Base-by-base conservation (phyloP, 495 filamentous ascomycete genomes). In the Mycothermus thermophilus region DNA sequence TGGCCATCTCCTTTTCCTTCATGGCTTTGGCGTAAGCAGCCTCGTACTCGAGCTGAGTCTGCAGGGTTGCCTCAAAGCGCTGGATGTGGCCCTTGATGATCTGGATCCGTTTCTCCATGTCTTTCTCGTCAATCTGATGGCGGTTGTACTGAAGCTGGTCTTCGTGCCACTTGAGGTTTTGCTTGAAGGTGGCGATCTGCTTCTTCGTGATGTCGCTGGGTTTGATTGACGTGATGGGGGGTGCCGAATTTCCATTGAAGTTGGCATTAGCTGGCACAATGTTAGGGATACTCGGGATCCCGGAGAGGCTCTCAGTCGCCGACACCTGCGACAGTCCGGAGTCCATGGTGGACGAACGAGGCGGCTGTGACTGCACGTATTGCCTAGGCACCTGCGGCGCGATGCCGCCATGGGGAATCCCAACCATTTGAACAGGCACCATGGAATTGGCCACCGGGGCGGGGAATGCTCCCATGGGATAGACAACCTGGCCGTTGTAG, bases 61-160 rank as follows among this genome's bases (percentile, higher is more conserved):
- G 43, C 26, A 53, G 42, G 5, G 37, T 54, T 20, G 43, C 20
- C 45, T 67, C 61, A 27, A 69, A 69, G 4, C 43, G 37, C 17
- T 42, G 38, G 18, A 67, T 58, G 25, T 53, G 44, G 10, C 50
- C 40, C 35, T 46, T 44, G 33, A 62, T 35, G 31, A 40, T 52
- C 19, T 49, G 37, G 21, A 51, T 55, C 13, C 51, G 44, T 4
- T 40, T 34, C 23, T 52, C 48, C 32, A 61, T 57, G 19, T 50
- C 49, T 24, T 52, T 57, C 27, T 64, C 65, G 35, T 71, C 64
- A 35, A 69, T 64, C 38, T 71, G 66, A 28, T 70, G 59, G 14
- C 50, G 55, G 27, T 67, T 66, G 45, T 59, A 62, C 27, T 59
- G 58, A 22, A 67, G 42, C 37, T 71, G 63, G 30, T 60, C 50